Conservation (phyloP, 2,329 filamentous ascomycete genomes). For the Botrytis tulipae region DNA sequence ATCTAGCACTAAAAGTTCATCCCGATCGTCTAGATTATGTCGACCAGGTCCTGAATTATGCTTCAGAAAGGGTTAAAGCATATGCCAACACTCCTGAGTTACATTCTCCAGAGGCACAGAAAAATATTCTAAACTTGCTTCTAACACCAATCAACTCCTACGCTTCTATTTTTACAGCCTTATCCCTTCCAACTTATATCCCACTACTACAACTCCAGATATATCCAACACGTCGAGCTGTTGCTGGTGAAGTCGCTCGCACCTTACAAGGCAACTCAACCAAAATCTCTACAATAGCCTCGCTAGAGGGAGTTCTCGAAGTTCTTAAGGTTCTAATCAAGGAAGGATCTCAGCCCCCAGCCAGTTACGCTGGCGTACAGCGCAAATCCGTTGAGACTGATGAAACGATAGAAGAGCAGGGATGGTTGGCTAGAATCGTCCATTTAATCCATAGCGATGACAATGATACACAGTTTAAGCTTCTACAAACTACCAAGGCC, state of each 20-base stretch:
- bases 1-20: slow-evolving; percentile 94
- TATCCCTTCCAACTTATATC: slow-evolving; percentile 88
- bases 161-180: slow-evolving; percentile 90
- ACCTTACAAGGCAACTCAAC: slow-evolving; percentile 82
- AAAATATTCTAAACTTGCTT: slow-evolving; percentile 85
- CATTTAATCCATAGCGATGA: slow-evolving; percentile 80
- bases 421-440: slow-evolving; percentile 89
- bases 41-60: slow-evolving; percentile 88
- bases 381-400: slow-evolving; percentile 83
- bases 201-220: slow-evolving; percentile 88
- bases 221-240: slow-evolving; percentile 85
- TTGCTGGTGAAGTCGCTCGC: slow-evolving; percentile 83
- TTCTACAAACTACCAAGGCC: slow-evolving; percentile 83
- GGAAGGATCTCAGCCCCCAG: slow-evolving; percentile 81
- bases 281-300: slow-evolving; percentile 70
- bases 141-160: slow-evolving; percentile 88
- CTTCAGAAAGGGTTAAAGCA: slow-evolving; percentile 79
- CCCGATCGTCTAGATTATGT: slow-evolving; percentile 91
- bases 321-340: slow-evolving; percentile 89
- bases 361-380: slow-evolving; percentile 77
- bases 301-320: slow-evolving; percentile 85
- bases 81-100: slow-evolving; percentile 94
- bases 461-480: slow-evolving; percentile 92
- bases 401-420: slow-evolving; percentile 96
- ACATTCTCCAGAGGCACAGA: slow-evolving; percentile 82